Percentiles rank a stretch among this genome's conserved stretches.
These are phyloP conservation scores for Apiospora arundinis DNA, from an alignment of 2,329 filamentous ascomycete species.

Conservation along the genomic window DNA sequence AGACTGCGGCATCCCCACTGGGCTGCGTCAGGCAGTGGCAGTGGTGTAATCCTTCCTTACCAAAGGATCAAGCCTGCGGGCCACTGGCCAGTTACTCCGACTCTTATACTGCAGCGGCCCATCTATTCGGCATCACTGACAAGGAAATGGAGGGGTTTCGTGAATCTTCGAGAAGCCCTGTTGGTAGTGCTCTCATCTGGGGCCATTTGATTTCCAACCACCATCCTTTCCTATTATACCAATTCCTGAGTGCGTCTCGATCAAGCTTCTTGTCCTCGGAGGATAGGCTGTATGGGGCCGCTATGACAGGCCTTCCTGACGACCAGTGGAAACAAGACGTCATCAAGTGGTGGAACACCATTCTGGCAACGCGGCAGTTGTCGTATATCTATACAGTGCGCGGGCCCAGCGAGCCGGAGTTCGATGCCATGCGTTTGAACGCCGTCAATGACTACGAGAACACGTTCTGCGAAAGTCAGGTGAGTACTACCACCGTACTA, in stretches of 20 bases:
- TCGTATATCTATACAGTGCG: not conserved
- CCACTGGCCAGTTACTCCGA: not conserved
- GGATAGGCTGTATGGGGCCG: not conserved
- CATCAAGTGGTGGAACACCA: not conserved
- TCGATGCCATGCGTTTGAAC: not conserved
- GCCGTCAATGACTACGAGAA: not conserved
- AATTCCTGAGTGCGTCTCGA: not conserved
- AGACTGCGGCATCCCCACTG: conserved; percentile 16
- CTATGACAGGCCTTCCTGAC: not conserved
- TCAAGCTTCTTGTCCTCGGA: not conserved
- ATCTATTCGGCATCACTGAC: not conserved
- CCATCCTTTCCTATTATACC: not conserved
- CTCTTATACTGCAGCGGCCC: not conserved
- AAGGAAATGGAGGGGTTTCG: not conserved
- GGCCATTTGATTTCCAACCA: not conserved
- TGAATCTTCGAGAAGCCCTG: not conserved
- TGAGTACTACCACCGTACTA: not conserved
- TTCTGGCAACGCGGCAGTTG: not conserved
- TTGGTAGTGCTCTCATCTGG: not conserved
- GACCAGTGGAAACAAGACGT: conserved; percentile 13
- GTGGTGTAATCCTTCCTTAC: not conserved
- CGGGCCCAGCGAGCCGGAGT: not conserved
- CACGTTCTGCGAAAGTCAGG: not conserved
- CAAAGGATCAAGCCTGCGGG: not conserved
- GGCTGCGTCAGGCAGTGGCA: conserved; percentile 19